phyloP scores from a whole-genome alignment of 257 asterid genomes.

The Eustoma russellianum region DNA sequence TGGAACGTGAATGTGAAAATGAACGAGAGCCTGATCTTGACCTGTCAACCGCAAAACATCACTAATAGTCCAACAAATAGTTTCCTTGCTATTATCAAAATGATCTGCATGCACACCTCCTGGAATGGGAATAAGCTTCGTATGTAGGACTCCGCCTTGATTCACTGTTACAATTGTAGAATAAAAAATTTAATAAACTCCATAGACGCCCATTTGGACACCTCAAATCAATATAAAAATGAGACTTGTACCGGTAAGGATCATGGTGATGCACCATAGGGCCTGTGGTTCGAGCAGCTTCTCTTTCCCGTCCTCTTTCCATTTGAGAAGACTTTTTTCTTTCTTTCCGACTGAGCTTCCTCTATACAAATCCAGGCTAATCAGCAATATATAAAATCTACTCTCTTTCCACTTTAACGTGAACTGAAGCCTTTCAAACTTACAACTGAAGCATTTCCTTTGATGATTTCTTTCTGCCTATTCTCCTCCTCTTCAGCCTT shows the following conservation, averaged over 20 bases:
- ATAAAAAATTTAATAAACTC: not conserved
- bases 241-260: conserved; percentile 67
- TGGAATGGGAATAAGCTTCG: conserved; percentile 88
- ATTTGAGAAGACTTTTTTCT: conserved; percentile 90
- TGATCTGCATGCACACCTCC: conserved; percentile 37
- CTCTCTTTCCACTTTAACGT: conserved; percentile 3
- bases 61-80: not conserved
- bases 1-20: conserved; percentile 69
- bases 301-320: conserved; percentile 90
- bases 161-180: conserved; percentile 51
- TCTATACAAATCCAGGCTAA: conserved; percentile 34
- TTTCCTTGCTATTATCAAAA: not conserved
- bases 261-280: conserved; percentile 72
- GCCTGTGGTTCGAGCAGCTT: conserved; percentile 67
- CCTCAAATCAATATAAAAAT: conserved; percentile 4
- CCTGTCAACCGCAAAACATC: conserved; percentile 16
- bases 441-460: conserved; percentile 96
- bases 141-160: conserved; percentile 95
- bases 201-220: too few species aligned
- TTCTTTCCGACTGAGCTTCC: conserved; percentile 92
- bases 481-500: conserved; percentile 92
- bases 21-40: conserved; percentile 87
- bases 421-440: conserved; percentile 19
- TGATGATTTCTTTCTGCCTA: conserved; percentile 90
- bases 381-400: not conserved